Evolutionary conservation across 2,329 filamentous ascomycete species (phyloP), one percentile per base, ranked within the genome.

Genomic region (Teratosphaeriaceae sp.): DNA sequence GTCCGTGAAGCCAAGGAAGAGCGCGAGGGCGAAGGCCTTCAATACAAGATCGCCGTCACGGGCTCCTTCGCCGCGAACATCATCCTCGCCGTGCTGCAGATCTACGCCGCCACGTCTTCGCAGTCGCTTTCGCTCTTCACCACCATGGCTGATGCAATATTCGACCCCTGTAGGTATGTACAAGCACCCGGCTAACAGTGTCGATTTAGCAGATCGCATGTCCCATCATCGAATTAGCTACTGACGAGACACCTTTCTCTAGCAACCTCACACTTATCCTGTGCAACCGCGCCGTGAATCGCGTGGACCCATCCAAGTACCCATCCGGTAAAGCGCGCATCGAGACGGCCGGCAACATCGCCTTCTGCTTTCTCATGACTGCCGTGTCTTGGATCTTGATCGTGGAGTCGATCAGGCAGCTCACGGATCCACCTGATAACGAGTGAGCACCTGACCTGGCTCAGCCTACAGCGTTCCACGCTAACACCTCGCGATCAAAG

Each of bases 341-440:
- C 49, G 90, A 97, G 67, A 97, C 89, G 0, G 86, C 89, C 0
- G 92, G 92, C 40, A 98, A 97, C 60, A 96, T 97, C 51, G 80
- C 84, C 46, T 98, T 98, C 66, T 95, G 88, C 67, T 94, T 94
- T 65, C 73, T 98, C 55, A 97, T 98, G 92, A 88, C 82, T 16
- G 73, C 88, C 8, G 90, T 97, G 6, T 95, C 88, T 0, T 74
- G 94, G 52, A 88, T 97, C 59, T 80, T 98, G 43, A 92, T 98
- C 56, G 88, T 90, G 18, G 87, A 96, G 62, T 88, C 89, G 1
- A 74, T 79, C 21, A 77, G 80, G 43, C 82, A 94, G 44, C 72
- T 97, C 2, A 73, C 69, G 1, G 66, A 72, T 34, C 72, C 71
- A 1, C 65, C 65, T 3, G 67, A 66, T 22, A 66, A 67, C 1